These are phyloP conservation scores for Pseudogymnoascus sp. DNA, from an alignment of 2,329 filamentous ascomycete genomes.

Conservation along the genomic window DNA sequence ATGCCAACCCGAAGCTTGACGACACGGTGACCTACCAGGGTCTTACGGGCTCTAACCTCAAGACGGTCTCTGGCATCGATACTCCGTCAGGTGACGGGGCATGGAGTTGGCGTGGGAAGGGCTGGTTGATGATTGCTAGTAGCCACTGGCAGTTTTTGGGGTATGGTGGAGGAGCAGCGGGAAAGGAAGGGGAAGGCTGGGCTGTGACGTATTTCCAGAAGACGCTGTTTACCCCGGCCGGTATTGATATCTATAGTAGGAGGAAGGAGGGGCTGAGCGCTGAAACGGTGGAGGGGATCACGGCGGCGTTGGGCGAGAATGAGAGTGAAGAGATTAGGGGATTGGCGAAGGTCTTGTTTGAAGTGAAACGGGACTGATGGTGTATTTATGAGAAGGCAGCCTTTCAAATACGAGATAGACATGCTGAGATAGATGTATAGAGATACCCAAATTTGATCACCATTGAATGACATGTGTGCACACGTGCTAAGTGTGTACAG, in stretches of 20 bases:
- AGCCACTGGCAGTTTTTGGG: slow-evolving; percentile 78
- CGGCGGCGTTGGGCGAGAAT: slow-evolving; percentile 45
- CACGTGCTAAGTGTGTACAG: background rate
- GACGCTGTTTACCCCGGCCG: slow-evolving; percentile 76
- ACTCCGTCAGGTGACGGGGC: slow-evolving; percentile 37
- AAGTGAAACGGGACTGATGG: slow-evolving; percentile 30
- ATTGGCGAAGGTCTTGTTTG: slow-evolving; percentile 46
- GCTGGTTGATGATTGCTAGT: slow-evolving; percentile 62
- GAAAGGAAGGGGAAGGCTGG: slow-evolving; percentile 47
- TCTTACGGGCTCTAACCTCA: slow-evolving; percentile 42
- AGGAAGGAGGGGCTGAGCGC: slow-evolving; percentile 51
- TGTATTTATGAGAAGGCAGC: background rate
- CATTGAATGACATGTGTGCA: background rate
- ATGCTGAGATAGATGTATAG: background rate
- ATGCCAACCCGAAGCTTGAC: slow-evolving; percentile 42
- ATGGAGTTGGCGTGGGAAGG: slow-evolving; percentile 75
- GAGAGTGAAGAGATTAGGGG: slow-evolving; percentile 45
- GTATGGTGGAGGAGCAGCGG: slow-evolving; percentile 47
- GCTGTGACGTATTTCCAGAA: slow-evolving; percentile 78
- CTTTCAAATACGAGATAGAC: background rate
- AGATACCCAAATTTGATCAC: slow-evolving; percentile 5
- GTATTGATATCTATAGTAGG: slow-evolving; percentile 70
- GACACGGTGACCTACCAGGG: slow-evolving; percentile 67
- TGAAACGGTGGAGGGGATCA: slow-evolving; percentile 50
- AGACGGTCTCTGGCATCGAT: slow-evolving; percentile 60